Conservation (phyloP, 148 eudicot species). For the Selenicereus undatus region DNA sequence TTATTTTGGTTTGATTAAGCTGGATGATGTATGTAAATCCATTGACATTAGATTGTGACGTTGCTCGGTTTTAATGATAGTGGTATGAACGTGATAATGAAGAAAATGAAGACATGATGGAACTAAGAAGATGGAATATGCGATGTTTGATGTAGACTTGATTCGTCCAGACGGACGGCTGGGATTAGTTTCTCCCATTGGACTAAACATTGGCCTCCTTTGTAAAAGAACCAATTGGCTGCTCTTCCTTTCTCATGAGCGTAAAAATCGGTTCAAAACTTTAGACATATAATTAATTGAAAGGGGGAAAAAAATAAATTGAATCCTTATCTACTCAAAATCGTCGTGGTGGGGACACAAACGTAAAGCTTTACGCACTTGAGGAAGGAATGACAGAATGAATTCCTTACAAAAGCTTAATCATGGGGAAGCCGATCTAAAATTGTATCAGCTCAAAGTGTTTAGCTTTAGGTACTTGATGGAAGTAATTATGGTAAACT, state of each 20-base stretch:
- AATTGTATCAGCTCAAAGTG: no score
- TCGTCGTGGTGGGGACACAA: no score
- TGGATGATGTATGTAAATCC: background rate
- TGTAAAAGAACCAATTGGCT: no score
- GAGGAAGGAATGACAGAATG: no score
- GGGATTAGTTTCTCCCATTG: background rate
- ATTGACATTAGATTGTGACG: background rate
- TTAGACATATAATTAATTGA: no score
- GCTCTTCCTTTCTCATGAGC: background rate
- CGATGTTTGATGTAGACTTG: background rate
- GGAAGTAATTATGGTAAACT: no score
- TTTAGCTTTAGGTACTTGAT: no score
- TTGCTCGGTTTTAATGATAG: background rate
- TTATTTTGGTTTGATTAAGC: background rate
- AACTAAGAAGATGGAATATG: background rate
- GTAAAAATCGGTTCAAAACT: background rate
- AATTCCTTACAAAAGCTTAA: no score
- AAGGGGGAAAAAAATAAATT: background rate
- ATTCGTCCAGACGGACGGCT: background rate
- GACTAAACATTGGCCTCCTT: background rate
- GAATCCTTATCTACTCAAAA: background rate
- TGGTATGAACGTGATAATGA: no score
- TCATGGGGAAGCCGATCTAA: no score
- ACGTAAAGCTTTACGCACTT: no score
- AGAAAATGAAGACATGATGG: background rate